phyloP scores from a whole-genome alignment of 176 grass and related monocot species.

The Avena eriantha region DNA sequence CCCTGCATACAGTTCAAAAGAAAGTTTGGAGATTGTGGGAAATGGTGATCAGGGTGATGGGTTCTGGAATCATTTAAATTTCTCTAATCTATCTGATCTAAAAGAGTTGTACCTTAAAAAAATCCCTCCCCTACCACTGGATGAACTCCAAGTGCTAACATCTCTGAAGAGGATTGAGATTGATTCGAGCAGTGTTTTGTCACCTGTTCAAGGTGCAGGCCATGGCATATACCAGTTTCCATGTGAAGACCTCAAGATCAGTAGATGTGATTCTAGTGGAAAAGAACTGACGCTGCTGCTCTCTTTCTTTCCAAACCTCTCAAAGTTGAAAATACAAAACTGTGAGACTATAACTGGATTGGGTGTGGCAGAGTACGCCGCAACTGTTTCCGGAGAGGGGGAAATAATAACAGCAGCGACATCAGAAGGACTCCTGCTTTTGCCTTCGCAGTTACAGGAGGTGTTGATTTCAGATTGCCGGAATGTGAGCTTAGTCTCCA shows the following conservation, averaged over 20 bases:
- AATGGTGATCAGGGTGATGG: rapidly evolving
- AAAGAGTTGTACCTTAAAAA: rapidly evolving
- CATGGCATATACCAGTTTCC: background rate
- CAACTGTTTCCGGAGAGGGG: background rate
- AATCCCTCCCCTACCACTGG: background rate
- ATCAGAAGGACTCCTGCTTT: background rate
- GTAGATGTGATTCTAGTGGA: rapidly evolving
- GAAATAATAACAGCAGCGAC: background rate
- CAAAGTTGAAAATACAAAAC: rapidly evolving
- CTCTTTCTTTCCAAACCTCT: background rate
- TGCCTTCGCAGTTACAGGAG: background rate
- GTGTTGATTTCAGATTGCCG: rapidly evolving
- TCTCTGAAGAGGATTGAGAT: rapidly evolving
- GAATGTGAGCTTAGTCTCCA: background rate
- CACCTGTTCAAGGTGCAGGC: too few relatives aligned
- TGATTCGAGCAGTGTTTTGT: background rate
- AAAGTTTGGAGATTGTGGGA: rapidly evolving
- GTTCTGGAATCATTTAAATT: background rate
- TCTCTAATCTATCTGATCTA: background rate
- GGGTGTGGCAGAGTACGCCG: background rate
- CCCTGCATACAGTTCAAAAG: rapidly evolving
- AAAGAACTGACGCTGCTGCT: background rate
- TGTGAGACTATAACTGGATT: background rate
- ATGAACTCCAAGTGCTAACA: background rate
- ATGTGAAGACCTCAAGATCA: rapidly evolving